Conservation (phyloP, 106 monocot species). For the Ottelia alismoides region DNA sequence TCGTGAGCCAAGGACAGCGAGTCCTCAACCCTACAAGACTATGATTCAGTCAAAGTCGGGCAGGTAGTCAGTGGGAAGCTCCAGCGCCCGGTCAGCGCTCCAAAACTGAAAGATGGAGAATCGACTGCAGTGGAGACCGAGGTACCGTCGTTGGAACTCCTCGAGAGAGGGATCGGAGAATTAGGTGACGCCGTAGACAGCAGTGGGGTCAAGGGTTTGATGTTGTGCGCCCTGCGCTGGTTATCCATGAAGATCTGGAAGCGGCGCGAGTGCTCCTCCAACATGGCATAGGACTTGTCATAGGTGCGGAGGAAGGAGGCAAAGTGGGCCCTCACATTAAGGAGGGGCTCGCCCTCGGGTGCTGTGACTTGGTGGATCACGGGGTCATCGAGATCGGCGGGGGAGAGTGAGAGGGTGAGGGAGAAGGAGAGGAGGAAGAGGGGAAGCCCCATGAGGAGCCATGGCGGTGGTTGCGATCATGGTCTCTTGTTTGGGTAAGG, state of each 20-base stretch:
- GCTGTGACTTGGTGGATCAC: slow-evolving; percentile 41
- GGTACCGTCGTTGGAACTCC: slow-evolving; percentile 53
- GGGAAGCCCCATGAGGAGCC: neutral
- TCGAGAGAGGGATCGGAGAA: slow-evolving; percentile 78
- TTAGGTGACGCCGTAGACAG: slow-evolving; percentile 70
- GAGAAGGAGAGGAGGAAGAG: slow-evolving; percentile 16
- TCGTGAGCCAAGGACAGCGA: too few species aligned
- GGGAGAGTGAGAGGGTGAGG: neutral
- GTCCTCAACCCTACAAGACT: too few species aligned
- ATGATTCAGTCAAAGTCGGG: too few species aligned
- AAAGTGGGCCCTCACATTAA: slow-evolving; percentile 49
- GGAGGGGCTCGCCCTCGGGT: slow-evolving; percentile 10
- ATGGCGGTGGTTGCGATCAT: neutral
- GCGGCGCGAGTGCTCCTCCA: slow-evolving; percentile 45
- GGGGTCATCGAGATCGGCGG: slow-evolving; percentile 16
- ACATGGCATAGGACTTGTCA: slow-evolving; percentile 35
- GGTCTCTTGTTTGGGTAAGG: too few species aligned
- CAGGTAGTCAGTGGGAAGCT: slow-evolving; percentile 58
- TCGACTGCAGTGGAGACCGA: slow-evolving; percentile 30
- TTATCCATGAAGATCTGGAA: too few species aligned
- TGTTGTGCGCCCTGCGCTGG: too few species aligned
- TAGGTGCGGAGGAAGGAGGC: slow-evolving; percentile 33
- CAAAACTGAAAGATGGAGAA: neutral
- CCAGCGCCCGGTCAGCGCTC: slow-evolving; percentile 31
- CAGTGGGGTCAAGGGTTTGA: slow-evolving; percentile 77